These are phyloP conservation scores for Acrocalymma vagum DNA, from an alignment of 2,329 filamentous ascomycete genomes.

Conservation along the genomic window DNA sequence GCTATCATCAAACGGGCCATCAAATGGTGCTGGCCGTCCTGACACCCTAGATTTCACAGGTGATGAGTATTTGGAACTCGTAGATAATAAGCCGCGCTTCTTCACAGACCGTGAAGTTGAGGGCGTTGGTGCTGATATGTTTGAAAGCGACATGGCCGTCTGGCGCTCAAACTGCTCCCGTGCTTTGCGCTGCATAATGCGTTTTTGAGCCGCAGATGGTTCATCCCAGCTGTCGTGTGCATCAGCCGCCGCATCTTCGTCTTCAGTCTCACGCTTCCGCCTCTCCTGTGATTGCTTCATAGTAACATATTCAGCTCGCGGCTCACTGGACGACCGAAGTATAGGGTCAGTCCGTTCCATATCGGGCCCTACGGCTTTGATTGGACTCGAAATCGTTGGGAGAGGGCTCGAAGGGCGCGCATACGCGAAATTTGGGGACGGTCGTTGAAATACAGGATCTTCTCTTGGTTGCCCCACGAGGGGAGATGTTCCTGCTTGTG, in stretches of 20 bases:
- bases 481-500: constrained; percentile 56
- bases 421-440: constrained; percentile 53
- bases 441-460: constrained; percentile 54
- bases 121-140: constrained; percentile 34
- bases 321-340: constrained; percentile 48
- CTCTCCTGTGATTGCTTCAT: constrained; percentile 56
- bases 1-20: constrained; percentile 28
- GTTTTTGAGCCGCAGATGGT: constrained; percentile 26
- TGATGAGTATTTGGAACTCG: constrained; percentile 32
- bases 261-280: constrained; percentile 31
- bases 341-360: constrained; percentile 28
- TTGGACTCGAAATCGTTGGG: constrained; percentile 49
- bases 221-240: constrained; percentile 42
- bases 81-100: constrained; percentile 19
- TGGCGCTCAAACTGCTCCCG: constrained; percentile 31
- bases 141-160: constrained; percentile 31
- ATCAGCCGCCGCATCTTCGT: constrained; percentile 17
- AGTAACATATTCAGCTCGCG: constrained; percentile 52
- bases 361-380: constrained; percentile 31
- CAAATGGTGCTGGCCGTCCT: constrained; percentile 9
- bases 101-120: constrained; percentile 17
- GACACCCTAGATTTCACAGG: constrained; percentile 24
- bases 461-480: constrained; percentile 46
- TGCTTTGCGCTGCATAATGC: constrained; percentile 25
- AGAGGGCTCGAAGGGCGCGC: constrained; percentile 48